Evolutionary conservation across 176 grass and related monocot genomes (phyloP).

Genomic region (Cenchrus purpureus): DNA sequence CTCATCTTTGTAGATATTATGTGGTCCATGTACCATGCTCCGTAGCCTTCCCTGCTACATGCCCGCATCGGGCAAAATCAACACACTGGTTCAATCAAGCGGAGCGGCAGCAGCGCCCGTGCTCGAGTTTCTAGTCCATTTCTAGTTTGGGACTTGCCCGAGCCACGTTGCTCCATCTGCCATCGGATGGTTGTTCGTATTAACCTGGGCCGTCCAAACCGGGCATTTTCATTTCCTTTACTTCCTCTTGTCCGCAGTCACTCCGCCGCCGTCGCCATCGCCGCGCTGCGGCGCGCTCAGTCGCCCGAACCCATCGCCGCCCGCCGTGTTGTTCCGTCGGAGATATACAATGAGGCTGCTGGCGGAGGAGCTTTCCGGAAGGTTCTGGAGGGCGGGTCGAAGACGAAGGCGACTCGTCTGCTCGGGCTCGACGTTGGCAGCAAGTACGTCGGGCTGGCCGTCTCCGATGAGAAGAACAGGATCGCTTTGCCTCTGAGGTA

Average conservation of each 20-base stretch:
- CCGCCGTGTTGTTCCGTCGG: background rate
- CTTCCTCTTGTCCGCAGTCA: background rate
- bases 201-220: constrained; percentile 26
- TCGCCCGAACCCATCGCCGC: background rate
- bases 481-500: constrained; percentile 79
- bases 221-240: background rate
- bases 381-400: constrained; percentile 45
- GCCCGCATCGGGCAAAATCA: no score
- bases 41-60: no score
- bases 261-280: background rate
- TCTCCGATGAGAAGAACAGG: constrained; percentile 69
- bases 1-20: no score
- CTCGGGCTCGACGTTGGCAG: constrained; percentile 87
- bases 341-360: constrained; percentile 66
- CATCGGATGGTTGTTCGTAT: background rate
- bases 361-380: constrained; percentile 66
- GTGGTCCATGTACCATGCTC: no score
- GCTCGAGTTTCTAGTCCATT: no score
- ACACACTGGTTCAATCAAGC: no score
- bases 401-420: constrained; percentile 43
- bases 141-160: background rate
- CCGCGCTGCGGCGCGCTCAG: constrained; percentile 1
- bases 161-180: background rate
- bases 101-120: no score
- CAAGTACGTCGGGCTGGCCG: constrained; percentile 79